These are phyloP conservation scores for Aspergillus brasiliensis DNA, from an alignment of 2,329 filamentous ascomycete genomes.

Conservation along the genomic window DNA sequence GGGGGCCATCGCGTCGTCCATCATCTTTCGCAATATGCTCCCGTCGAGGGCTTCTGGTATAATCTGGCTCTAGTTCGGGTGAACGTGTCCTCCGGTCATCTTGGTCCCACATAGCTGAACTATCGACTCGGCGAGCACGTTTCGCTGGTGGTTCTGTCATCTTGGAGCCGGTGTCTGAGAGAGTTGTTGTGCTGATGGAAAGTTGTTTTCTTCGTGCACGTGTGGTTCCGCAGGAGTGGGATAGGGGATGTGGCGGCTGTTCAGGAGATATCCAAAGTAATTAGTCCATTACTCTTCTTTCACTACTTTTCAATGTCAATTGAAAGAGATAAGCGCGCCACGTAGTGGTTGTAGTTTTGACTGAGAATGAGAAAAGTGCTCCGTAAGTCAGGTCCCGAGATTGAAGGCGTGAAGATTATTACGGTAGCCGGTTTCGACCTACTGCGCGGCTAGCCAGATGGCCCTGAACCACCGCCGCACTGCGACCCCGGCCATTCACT, in stretches of 20 bases:
- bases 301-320: neutral
- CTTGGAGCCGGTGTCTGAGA: constrained; percentile 14
- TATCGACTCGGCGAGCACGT: constrained; percentile 57
- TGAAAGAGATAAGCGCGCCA: neutral
- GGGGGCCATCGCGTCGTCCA: constrained; percentile 37
- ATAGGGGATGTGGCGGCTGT: neutral
- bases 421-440: constrained; percentile 28
- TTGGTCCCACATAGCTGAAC: constrained; percentile 63
- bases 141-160: constrained; percentile 59
- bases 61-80: constrained; percentile 30
- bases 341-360: neutral
- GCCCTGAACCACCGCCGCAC: neutral
- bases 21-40: constrained; percentile 41
- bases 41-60: constrained; percentile 41
- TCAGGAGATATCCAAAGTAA: neutral
- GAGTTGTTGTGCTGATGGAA: neutral
- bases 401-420: constrained; percentile 28
- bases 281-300: neutral
- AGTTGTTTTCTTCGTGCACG: neutral
- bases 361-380: neutral
- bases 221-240: neutral
- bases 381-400: constrained; percentile 18
- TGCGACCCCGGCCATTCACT: neutral
- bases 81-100: constrained; percentile 35
- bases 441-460: constrained; percentile 17